Percentiles rank a stretch among this genome's conserved stretches.
Conservation (phyloP, 768 basidiomycete species). For the Suillus decipiens region DNA sequence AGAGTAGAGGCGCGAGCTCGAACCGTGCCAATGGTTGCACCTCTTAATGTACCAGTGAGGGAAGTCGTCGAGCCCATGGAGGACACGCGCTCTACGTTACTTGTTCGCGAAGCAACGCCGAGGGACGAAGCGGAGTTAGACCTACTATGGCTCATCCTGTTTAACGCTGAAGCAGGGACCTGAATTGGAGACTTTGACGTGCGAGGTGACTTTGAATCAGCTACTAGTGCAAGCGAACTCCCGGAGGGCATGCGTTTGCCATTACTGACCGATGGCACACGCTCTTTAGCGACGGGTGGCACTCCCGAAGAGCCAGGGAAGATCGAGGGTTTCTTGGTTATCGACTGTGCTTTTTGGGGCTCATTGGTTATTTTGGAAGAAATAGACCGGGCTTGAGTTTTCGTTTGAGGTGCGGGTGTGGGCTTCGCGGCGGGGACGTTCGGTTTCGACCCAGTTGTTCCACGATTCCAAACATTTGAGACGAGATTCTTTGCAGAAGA, state of each 20-base stretch:
- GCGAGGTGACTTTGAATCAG: conserved; percentile 19
- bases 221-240: conserved; percentile 18
- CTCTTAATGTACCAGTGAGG: conserved; percentile 11
- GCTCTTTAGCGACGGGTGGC: conserved; percentile 13
- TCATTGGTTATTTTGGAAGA: conserved; percentile 16
- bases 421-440: conserved; percentile 32
- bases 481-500: conserved; percentile 71
- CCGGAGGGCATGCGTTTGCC: conserved; percentile 21
- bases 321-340: conserved; percentile 24
- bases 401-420: conserved; percentile 12
- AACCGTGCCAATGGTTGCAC: conserved; percentile 14
- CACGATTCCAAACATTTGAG: conserved; percentile 72
- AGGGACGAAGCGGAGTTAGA: conserved; percentile 38
- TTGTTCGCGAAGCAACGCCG: conserved; percentile 33
- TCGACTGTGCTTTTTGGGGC: conserved; percentile 10
- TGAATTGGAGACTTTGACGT: conserved; percentile 23
- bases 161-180: conserved; percentile 17
- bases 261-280: conserved; percentile 12
- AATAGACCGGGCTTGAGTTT: neutral
- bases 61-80: conserved; percentile 34
- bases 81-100: conserved; percentile 22
- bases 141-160: conserved; percentile 19
- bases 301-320: conserved; percentile 25
- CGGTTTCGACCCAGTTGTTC: conserved; percentile 35
- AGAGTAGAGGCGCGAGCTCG: conserved; percentile 44